phyloP scores from a whole-genome alignment of 805 yeast species.

The Myxozyma melibiosi region DNA sequence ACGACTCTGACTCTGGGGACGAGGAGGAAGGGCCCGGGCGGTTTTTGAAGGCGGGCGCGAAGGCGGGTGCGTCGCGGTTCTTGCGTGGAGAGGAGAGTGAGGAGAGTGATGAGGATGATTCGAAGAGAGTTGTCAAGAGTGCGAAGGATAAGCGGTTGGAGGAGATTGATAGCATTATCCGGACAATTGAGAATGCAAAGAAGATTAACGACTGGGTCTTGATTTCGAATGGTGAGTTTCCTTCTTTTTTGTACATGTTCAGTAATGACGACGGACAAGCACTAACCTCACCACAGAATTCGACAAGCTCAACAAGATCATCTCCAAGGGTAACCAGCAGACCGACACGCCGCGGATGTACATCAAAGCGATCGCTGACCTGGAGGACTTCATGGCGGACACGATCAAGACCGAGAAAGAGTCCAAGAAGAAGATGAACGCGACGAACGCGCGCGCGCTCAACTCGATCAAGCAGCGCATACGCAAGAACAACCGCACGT shows the following conservation, averaged over 20 bases:
- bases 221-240: conserved; percentile 49
- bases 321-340: conserved; percentile 74
- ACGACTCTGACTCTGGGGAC: conserved; percentile 44
- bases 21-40: conserved; percentile 39
- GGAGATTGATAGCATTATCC: conserved; percentile 71
- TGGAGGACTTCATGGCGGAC: conserved; percentile 67
- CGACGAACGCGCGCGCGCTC: conserved; percentile 80
- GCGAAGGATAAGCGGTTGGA: conserved; percentile 91
- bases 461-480: conserved; percentile 87
- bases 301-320: conserved; percentile 70
- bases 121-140: conserved; percentile 83
- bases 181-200: conserved; percentile 67
- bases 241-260: not conserved
- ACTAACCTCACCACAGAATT: no score
- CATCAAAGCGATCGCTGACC: conserved; percentile 65
- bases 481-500: conserved; percentile 74
- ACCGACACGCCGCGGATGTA: conserved; percentile 70
- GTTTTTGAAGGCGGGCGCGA: conserved; percentile 43
- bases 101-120: conserved; percentile 57
- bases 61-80: conserved; percentile 43
- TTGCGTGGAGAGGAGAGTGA: conserved; percentile 45
- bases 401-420: conserved; percentile 56
- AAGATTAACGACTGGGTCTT: conserved; percentile 77
- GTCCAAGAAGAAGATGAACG: conserved; percentile 71
- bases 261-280: no score